phyloP scores from a whole-genome alignment of 2,329 filamentous ascomycete genomes.

The Monilinia laxa region DNA sequence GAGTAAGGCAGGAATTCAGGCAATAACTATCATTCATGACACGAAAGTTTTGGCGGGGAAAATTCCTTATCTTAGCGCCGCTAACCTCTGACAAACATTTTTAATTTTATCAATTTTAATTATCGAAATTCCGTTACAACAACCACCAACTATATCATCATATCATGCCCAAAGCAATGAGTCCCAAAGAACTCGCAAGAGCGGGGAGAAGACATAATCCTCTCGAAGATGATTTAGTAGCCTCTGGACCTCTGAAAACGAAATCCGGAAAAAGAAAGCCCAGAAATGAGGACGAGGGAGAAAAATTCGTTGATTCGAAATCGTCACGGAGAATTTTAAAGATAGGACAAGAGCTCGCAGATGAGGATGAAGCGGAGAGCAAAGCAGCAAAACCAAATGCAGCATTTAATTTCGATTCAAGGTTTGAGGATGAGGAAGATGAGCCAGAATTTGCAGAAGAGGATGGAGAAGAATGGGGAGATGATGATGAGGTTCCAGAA shows the following conservation, averaged over 20 bases:
- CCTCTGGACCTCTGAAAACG: slow-evolving; percentile 68
- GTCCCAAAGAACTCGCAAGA: slow-evolving; percentile 54
- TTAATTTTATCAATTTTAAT: slow-evolving; percentile 27
- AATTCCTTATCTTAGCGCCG: slow-evolving; percentile 25
- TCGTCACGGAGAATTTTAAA: slow-evolving; percentile 85
- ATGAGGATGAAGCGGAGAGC: slow-evolving; percentile 67
- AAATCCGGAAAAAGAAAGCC: slow-evolving; percentile 70
- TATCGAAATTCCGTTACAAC: slow-evolving; percentile 23
- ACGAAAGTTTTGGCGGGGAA: slow-evolving; percentile 3
- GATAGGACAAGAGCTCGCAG: slow-evolving; percentile 83
- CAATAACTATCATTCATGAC: background rate
- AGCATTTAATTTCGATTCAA: slow-evolving; percentile 77
- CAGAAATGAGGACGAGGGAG: slow-evolving; percentile 58
- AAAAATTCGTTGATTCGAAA: slow-evolving; percentile 80
- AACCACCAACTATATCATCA: background rate
- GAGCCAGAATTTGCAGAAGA: slow-evolving; percentile 52
- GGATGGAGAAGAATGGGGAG: slow-evolving; percentile 67
- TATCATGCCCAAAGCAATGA: slow-evolving; percentile 76
- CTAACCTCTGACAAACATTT: slow-evolving; percentile 16
- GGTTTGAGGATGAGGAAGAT: slow-evolving; percentile 59
- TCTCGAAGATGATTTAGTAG: slow-evolving; percentile 80
- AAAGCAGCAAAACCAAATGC: slow-evolving; percentile 50
- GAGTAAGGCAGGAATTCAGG: background rate
- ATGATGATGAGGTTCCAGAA: slow-evolving; percentile 71
- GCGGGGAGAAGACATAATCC: slow-evolving; percentile 78